Conservation (phyloP, 1,284 basidiomycete species). For the Cerrena zonata region DNA sequence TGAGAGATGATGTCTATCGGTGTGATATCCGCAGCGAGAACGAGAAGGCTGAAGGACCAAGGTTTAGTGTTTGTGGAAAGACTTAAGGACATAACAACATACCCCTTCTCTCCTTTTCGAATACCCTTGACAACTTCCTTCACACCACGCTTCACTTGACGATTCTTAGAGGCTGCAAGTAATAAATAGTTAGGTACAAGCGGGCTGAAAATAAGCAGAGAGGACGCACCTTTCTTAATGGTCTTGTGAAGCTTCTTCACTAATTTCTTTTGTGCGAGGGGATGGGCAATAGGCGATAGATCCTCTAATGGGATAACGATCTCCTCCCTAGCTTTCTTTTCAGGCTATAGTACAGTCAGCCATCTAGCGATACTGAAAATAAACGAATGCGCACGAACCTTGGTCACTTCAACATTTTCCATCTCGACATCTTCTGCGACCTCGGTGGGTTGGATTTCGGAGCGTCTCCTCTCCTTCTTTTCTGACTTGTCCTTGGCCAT, state of each 20-base stretch:
- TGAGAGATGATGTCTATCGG: constrained; percentile 98
- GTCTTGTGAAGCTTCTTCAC: constrained; percentile 89
- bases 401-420: constrained; percentile 39
- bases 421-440: constrained; percentile 47
- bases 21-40: constrained; percentile 95
- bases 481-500: constrained; percentile 72
- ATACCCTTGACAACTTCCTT: constrained; percentile 97
- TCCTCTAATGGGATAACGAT: constrained; percentile 73
- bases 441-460: constrained; percentile 25
- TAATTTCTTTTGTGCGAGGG: constrained; percentile 86
- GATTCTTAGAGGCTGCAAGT: constrained; percentile 74
- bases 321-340: constrained; percentile 54
- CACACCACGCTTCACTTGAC: constrained; percentile 90
- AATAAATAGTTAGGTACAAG: neutral
- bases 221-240: constrained; percentile 75
- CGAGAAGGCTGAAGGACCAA: constrained; percentile 59
- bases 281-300: constrained; percentile 84
- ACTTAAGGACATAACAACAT: constrained; percentile 25
- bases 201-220: neutral
- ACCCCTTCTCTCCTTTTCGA: constrained; percentile 93
- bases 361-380: neutral
- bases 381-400: constrained; percentile 30
- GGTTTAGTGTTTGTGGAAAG: constrained; percentile 6
- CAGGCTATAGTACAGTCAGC: constrained; percentile 28
- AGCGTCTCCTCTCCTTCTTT: constrained; percentile 56